Base-by-base conservation (phyloP, 2,329 filamentous ascomycete species). In the Curvularia verruculosa region DNA sequence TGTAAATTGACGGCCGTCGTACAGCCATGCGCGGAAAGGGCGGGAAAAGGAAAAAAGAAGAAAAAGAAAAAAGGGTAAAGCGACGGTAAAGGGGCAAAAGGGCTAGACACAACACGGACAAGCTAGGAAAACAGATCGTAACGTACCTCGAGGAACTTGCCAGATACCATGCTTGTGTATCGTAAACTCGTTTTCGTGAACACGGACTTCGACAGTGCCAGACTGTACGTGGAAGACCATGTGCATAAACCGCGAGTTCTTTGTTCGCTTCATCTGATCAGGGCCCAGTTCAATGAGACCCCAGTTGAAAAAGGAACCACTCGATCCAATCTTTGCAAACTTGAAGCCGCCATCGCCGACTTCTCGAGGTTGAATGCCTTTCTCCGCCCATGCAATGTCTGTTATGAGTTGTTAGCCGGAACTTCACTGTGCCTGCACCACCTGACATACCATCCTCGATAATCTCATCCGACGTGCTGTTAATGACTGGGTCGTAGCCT, bases 231-330 rank as follows among this genome's bases (percentile, higher is more conserved):
- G 97, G 76, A 98, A 98, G 1, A 90, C 88, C 89, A 99, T 95
- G 73, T 97, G 92, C 91, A 97, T 98, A 79, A 90, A 93, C 61
- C 94, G 85, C 34, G 90, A 90, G 77, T 97, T 98, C 83, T 98
- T 98, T 47, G 89, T 86, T 66, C 88, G 87, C 81, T 99, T 99
- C 72, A 90, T 86, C 29, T 90, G 87, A 2, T 89, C 89, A 0
- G 91, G 88, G 5, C 92, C 91, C 49, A 99, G 80, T 69, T 98
- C 94, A 36, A 99, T 90, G 50, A 98, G 85, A 15, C 95, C 95
- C 9, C 90, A 89, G 31, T 92, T 93, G 75, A 98, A 91, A 76
- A 96, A 98, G 0, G 89, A 87, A 15, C 64, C 63, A 55, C 58
- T 60, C 4, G 67, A 68, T 15, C 56, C 62, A 59, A 94, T 89